Percentiles rank a stretch among this genome's conserved stretches.
phyloP scores from a whole-genome alignment of 2,329 filamentous ascomycete species.

The Aschersonia sp. region DNA sequence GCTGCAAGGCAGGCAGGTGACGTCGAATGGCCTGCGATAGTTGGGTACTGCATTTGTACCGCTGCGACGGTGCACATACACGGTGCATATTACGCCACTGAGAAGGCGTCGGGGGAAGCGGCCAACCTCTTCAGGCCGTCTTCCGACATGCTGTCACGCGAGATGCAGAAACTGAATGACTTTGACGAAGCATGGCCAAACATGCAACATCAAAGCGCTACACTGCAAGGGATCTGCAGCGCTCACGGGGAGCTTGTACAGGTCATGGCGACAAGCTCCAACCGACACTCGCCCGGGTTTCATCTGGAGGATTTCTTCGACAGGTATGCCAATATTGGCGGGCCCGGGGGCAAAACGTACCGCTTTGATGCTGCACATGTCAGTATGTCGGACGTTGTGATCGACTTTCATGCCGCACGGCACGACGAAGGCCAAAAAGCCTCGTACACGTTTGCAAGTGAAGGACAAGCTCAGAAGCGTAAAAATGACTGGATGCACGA shows the following conservation, averaged over 20 bases:
- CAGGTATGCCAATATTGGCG: conserved; percentile 48
- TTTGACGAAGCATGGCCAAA: conserved; percentile 63
- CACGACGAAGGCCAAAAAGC: conserved; percentile 35
- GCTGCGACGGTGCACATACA: conserved; percentile 83
- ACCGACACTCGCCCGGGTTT: conserved; percentile 65
- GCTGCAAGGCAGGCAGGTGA: conserved; percentile 59
- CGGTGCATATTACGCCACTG: conserved; percentile 61
- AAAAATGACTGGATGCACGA: neutral
- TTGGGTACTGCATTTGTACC: conserved; percentile 76
- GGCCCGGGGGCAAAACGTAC: conserved; percentile 42
- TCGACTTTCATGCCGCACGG: conserved; percentile 45
- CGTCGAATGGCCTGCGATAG: conserved; percentile 75
- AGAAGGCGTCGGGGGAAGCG: conserved; percentile 25
- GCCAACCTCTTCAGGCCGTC: conserved; percentile 49
- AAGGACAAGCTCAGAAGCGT: conserved; percentile 11
- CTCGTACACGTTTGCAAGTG: conserved; percentile 15
- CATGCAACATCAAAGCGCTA: conserved; percentile 67
- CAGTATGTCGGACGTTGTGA: conserved; percentile 50
- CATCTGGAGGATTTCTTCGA: conserved; percentile 83
- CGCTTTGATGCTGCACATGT: conserved; percentile 63
- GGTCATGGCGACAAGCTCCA: conserved; percentile 46
- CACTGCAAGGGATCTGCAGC: conserved; percentile 61
- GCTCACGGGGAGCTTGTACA: conserved; percentile 74
- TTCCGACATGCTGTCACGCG: conserved; percentile 57
- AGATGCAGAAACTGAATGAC: conserved; percentile 68